Evolutionary conservation across 345 rosid species (phyloP).

Genomic region (Eucalyptus tenuipes): DNA sequence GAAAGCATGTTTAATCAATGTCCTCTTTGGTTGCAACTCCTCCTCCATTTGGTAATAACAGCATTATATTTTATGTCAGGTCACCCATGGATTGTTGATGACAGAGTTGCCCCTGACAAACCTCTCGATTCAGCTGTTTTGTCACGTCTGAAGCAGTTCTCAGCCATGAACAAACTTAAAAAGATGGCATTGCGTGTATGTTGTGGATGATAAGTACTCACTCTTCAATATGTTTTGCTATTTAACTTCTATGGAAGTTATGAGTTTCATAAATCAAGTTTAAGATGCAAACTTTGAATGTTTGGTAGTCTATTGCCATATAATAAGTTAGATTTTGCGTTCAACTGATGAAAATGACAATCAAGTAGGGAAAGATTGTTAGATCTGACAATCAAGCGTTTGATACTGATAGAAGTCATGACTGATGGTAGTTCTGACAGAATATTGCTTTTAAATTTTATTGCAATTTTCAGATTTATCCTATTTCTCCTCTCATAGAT

Average conservation of each 20-base stretch:
- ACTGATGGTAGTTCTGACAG: not conserved
- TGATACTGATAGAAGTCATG: not conserved
- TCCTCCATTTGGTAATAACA: not conserved
- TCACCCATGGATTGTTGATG: conserved; percentile 96
- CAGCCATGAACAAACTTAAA: conserved; percentile 92
- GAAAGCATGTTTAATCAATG: not conserved
- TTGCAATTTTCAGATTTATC: not conserved
- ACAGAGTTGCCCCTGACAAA: conserved; percentile 75
- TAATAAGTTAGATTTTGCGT: not conserved
- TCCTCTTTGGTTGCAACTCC: not conserved
- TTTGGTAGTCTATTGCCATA: not conserved
- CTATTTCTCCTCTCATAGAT: not conserved
- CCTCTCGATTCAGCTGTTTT: conserved; percentile 95
- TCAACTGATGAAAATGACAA: not conserved
- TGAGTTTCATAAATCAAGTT: not conserved
- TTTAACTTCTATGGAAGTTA: not conserved
- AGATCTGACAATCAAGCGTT: not conserved
- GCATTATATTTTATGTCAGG: conserved; percentile 28
- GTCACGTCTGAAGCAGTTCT: conserved; percentile 86
- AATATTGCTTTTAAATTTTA: not conserved
- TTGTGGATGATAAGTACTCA: not conserved
- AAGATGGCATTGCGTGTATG: conserved; percentile 96
- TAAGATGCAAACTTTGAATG: not conserved
- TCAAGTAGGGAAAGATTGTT: not conserved
- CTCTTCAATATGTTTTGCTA: not conserved